These are phyloP conservation scores for Orbilia ellipsospora DNA, from an alignment of 2,329 filamentous ascomycete species.

Conservation along the genomic window DNA sequence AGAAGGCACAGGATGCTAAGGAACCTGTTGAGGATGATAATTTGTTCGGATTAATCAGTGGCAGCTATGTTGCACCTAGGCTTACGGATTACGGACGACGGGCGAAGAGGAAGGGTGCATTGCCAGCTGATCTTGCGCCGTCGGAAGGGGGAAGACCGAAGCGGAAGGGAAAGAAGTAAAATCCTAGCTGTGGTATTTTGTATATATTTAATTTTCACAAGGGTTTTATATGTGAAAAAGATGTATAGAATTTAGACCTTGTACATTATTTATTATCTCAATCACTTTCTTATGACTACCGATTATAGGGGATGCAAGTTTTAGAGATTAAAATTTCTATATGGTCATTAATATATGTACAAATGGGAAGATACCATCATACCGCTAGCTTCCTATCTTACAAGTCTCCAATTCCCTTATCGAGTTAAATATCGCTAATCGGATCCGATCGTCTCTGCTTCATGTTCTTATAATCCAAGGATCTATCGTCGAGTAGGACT, in stretches of 20 bases:
- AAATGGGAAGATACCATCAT: neutral
- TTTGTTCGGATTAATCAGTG: slow-evolving; percentile 50
- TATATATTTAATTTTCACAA: neutral
- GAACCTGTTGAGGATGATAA: slow-evolving; percentile 15
- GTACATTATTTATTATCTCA: neutral
- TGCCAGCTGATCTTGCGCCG: neutral
- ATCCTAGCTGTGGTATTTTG: neutral
- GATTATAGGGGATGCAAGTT: neutral
- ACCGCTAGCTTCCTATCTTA: neutral
- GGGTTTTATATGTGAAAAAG: neutral
- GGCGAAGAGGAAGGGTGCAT: slow-evolving; percentile 21
- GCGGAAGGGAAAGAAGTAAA: slow-evolving; percentile 8
- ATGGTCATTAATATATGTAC: neutral
- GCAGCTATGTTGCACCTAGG: slow-evolving; percentile 28
- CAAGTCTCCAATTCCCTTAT: neutral
- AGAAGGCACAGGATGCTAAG: slow-evolving; percentile 13
- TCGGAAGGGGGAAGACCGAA: slow-evolving; percentile 23
- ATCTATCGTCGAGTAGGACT: slow-evolving; percentile 39
- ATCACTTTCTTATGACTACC: too few species aligned
- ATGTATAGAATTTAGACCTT: neutral
- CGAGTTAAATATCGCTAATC: slow-evolving; percentile 35
- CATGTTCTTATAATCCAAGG: slow-evolving; percentile 41
- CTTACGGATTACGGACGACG: slow-evolving; percentile 42
- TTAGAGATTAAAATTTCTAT: neutral
- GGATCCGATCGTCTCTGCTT: slow-evolving; percentile 33